Percentiles rank a stretch among this genome's conserved stretches.
These are phyloP conservation scores for Claviceps maximensis DNA, from an alignment of 2,329 filamentous ascomycete species.

Conservation along the genomic window DNA sequence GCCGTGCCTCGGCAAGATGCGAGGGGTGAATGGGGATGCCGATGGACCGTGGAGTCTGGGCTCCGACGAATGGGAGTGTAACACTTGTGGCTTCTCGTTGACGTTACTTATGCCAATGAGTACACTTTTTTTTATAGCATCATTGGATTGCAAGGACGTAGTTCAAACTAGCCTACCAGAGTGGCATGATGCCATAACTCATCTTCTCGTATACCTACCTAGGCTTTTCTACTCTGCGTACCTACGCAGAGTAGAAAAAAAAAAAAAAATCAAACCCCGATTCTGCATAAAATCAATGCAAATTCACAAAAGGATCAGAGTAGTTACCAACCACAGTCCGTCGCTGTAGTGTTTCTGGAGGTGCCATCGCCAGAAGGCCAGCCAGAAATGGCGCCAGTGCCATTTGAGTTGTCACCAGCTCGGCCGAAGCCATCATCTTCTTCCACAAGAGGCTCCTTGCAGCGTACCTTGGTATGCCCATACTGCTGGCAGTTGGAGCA, in stretches of 20 bases:
- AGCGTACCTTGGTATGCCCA: conserved; percentile 26
- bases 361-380: conserved; percentile 5
- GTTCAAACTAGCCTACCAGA: not conserved
- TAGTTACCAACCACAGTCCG: not conserved
- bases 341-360: not conserved
- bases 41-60: no score
- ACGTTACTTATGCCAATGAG: no score
- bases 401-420: conserved; percentile 5
- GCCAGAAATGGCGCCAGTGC: not conserved
- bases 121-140: not conserved
- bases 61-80: no score
- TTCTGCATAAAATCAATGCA: not conserved
- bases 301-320: no score
- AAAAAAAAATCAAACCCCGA: not conserved
- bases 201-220: not conserved
- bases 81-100: no score
- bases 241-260: not conserved
- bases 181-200: not conserved
- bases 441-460: conserved; percentile 16
- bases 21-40: no score
- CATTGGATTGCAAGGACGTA: not conserved
- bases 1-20: no score
- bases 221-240: no score
- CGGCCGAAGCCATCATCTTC: conserved; percentile 8
- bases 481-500: conserved; percentile 25